Base-by-base conservation (phyloP, 2,329 filamentous ascomycete genomes). In the Sporothrix phasma region DNA sequence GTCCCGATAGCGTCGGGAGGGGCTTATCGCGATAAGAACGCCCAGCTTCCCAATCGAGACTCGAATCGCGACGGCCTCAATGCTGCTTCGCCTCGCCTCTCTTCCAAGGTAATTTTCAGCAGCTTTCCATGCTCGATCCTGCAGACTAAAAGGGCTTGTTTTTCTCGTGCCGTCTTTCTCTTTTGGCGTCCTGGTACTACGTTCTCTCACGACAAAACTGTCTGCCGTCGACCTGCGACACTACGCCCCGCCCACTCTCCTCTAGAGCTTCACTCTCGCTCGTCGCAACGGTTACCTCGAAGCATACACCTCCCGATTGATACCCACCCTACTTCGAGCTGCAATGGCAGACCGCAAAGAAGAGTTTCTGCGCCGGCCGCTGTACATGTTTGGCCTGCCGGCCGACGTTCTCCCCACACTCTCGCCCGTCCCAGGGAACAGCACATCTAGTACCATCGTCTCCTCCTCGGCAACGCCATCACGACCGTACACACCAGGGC, bases 351-450 rank as follows among this genome's bases (percentile, higher is more conserved):
- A 62, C 22, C 61, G 64, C 17, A 67, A 74, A 8, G 77, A 81
- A 47, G 80, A 82, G 65, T 69, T 81, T 51, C 73, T 80, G 26
- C 75, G 77, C 67, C 76, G 80, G 65, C 82, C 81, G 13, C 77
- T 84, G 61, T 84, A 84, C 68, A 71, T 93, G 64, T 97, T 92
- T 75, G 88, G 95, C 73, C 83, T 97, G 26, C 90, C 91, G 0
- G 78, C 82, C 66, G 84, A 92, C 72, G 81, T 96, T 54, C 79
- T 95, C 41, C 78, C 80, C 61, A 88, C 85, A 3, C 79, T 96
- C 68, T n/a, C 39, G 11, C 56, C 56, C 39, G 80, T 82, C 10
- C 79, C 82, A 66, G 87, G 85, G 72, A 74, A 76, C 54, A 78
- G 80, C 64, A 74, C 72, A 45, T 73, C 72, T 67, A 49, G 37